Conservation (phyloP, 495 filamentous ascomycete genomes). For the Penicillium parvum region DNA sequence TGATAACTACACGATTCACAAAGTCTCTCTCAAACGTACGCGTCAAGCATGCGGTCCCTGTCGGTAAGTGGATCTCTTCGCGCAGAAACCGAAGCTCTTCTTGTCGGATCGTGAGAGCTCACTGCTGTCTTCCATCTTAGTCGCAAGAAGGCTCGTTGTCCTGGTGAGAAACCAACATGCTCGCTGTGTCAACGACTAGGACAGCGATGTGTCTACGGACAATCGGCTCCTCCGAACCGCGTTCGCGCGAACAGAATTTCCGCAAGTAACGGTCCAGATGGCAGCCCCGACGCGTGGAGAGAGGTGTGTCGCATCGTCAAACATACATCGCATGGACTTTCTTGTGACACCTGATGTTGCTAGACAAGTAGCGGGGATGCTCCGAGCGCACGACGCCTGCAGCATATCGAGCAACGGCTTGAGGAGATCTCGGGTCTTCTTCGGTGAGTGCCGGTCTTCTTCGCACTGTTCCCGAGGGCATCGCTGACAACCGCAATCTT, state of each 20-base stretch:
- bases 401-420: slow-evolving; percentile 23
- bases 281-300: neutral
- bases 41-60: slow-evolving; percentile 39
- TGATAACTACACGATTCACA: slow-evolving; percentile 29
- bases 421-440: slow-evolving; percentile 22
- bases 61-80: slow-evolving; percentile 20
- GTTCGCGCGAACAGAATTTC: neutral
- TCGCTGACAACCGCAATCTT: neutral
- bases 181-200: slow-evolving; percentile 34
- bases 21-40: slow-evolving; percentile 30
- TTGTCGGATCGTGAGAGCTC: neutral
- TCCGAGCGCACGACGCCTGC: slow-evolving; percentile 8
- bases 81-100: too few species aligned
- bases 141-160: slow-evolving; percentile 40
- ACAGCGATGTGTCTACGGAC: slow-evolving; percentile 30
- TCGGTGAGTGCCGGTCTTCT: slow-evolving; percentile 17
- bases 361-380: neutral
- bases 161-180: slow-evolving; percentile 36
- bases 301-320: neutral
- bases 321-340: neutral
- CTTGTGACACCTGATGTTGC: neutral
- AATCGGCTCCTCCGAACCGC: slow-evolving; percentile 7
- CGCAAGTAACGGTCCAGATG: neutral
- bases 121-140: slow-evolving; percentile 11
- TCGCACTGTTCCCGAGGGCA: neutral